Evolutionary conservation across 148 eudicot species (phyloP).

Genomic region (Beta vulgaris): DNA sequence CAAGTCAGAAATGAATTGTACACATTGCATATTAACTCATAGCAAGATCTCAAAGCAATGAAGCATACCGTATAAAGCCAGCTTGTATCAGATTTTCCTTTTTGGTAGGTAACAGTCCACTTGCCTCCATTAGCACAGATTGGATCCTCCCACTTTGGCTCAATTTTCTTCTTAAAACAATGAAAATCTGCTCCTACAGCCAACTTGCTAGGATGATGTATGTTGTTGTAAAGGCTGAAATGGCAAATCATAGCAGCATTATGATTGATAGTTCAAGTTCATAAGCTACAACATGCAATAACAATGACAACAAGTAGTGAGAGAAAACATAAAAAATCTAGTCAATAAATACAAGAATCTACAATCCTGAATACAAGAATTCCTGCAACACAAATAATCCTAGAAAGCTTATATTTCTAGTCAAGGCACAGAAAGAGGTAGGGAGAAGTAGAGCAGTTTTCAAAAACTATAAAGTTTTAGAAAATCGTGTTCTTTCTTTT

Average conservation of each 20-base stretch:
- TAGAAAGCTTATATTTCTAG: not conserved
- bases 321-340: not conserved
- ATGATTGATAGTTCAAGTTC: not conserved
- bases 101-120: slow-evolving; percentile 56
- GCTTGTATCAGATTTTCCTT: slow-evolving; percentile 60
- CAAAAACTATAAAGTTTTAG: not conserved
- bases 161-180: slow-evolving; percentile 82
- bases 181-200: slow-evolving; percentile 62
- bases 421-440: not conserved
- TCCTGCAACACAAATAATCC: not conserved
- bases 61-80: slow-evolving; percentile 87
- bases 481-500: no score
- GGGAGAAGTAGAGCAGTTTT: not conserved
- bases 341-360: not conserved
- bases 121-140: slow-evolving; percentile 95
- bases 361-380: not conserved
- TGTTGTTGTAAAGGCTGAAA: slow-evolving; percentile 80
- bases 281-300: slow-evolving; percentile 4
- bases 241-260: not conserved
- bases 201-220: slow-evolving; percentile 79
- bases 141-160: slow-evolving; percentile 99
- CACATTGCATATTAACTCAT: not conserved
- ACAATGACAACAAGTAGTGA: not conserved
- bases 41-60: not conserved
- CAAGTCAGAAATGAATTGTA: slow-evolving; percentile 15